A percentile compares a stretch with the other conserved stretches of the same genome.
Evolutionary conservation across 176 grass and related monocot genomes (phyloP).

Genomic region (Oryza coarctata): DNA sequence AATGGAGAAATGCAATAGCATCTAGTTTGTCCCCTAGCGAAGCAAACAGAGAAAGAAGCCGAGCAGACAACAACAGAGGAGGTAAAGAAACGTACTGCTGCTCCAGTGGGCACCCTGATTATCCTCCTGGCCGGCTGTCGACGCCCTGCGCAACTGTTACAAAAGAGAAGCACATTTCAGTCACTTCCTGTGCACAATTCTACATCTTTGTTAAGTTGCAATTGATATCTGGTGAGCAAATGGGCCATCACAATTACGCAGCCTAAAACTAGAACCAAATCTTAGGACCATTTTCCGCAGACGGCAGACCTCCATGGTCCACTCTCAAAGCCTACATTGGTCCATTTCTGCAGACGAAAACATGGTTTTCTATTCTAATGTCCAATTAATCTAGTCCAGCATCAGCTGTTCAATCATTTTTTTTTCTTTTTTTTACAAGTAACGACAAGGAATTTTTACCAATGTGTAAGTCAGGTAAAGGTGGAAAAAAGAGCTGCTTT

Average conservation of each 20-base stretch:
- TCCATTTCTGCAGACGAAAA: conserved; percentile 44
- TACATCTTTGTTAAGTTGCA: conserved; percentile 28
- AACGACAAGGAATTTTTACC: conserved; percentile 30
- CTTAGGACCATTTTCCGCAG: conserved; percentile 37
- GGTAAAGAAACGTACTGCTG: neutral
- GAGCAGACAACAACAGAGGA: neutral
- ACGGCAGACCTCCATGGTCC: conserved; percentile 19
- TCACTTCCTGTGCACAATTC: neutral
- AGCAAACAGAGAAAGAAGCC: neutral
- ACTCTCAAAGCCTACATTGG: conserved; percentile 25
- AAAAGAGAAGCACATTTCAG: neutral
- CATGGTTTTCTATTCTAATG: conserved; percentile 22
- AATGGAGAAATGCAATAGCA: neutral
- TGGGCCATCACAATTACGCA: conserved; percentile 23
- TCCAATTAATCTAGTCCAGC: conserved; percentile 9
- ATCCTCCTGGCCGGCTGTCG: neutral
- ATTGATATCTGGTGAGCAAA: conserved; percentile 1
- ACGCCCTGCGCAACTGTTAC: neutral
- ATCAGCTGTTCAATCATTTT: neutral
- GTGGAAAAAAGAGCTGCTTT: neutral
- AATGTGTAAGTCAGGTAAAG: neutral
- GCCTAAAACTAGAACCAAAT: conserved; percentile 19
- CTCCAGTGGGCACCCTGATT: neutral
- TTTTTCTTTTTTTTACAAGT: conserved; percentile 3
- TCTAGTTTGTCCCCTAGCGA: neutral